Percentiles rank a stretch among this genome's conserved stretches.
Evolutionary conservation across 2,329 filamentous ascomycete genomes (phyloP).

Genomic region (Macrophomina phaseolina): DNA sequence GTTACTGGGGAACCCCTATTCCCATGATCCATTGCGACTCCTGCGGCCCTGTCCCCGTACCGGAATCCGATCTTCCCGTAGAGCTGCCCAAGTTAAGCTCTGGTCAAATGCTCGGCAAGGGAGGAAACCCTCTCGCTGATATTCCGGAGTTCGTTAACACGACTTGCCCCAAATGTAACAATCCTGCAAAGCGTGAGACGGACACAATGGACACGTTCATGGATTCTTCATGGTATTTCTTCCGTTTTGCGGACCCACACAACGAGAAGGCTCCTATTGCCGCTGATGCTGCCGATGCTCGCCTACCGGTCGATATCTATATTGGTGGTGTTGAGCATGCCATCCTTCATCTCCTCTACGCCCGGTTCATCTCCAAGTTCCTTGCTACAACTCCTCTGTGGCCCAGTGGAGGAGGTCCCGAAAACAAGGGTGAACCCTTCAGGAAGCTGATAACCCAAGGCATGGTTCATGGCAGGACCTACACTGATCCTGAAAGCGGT

Average conservation of each 20-base stretch:
- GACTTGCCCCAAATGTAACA: constrained; percentile 74
- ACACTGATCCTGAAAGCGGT: constrained; percentile 73
- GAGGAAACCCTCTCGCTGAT: constrained; percentile 77
- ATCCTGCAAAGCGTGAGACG: constrained; percentile 77
- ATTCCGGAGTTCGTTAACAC: constrained; percentile 77
- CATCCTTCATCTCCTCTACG: constrained; percentile 86
- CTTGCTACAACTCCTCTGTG: constrained; percentile 63
- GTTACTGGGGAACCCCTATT: constrained; percentile 91
- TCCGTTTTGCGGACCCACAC: constrained; percentile 75
- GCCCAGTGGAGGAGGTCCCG: constrained; percentile 42
- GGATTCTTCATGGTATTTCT: constrained; percentile 93
- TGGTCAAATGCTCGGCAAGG: constrained; percentile 71
- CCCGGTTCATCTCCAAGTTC: constrained; percentile 90
- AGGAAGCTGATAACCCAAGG: constrained; percentile 83
- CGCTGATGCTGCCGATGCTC: constrained; percentile 58
- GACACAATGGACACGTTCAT: constrained; percentile 98
- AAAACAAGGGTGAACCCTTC: constrained; percentile 72
- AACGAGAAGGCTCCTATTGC: constrained; percentile 69
- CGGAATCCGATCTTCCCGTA: constrained; percentile 77
- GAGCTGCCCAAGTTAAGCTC: constrained; percentile 71
- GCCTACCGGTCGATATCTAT: constrained; percentile 84
- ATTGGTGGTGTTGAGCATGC: constrained; percentile 90
- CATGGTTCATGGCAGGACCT: constrained; percentile 92
- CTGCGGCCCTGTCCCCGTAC: constrained; percentile 82
- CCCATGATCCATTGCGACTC: constrained; percentile 81